phyloP scores from a whole-genome alignment of 805 yeast genomes.

The Yamadazyma endophytica region DNA sequence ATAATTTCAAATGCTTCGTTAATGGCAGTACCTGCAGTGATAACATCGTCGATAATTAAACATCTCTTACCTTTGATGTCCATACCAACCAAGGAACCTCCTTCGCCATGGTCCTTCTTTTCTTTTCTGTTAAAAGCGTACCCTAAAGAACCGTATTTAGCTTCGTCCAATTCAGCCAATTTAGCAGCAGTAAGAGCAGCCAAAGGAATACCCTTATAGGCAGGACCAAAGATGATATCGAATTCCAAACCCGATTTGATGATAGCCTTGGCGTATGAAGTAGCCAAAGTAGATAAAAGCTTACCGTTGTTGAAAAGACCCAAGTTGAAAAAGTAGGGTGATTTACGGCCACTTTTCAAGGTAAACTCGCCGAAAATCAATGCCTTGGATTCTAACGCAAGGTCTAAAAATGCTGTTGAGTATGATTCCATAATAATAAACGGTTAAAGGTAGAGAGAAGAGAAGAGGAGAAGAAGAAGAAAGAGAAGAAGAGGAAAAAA shows the following conservation, averaged over 20 bases:
- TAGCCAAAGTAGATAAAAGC: constrained; percentile 73
- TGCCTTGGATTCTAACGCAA: constrained; percentile 79
- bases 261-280: constrained; percentile 86
- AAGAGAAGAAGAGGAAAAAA: constrained; percentile 5
- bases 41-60: constrained; percentile 91
- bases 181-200: constrained; percentile 92
- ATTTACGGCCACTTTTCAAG: constrained; percentile 83
- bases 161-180: constrained; percentile 85
- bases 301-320: constrained; percentile 86
- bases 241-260: constrained; percentile 77
- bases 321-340: constrained; percentile 95
- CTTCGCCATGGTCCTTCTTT: constrained; percentile 97
- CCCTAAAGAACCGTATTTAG: constrained; percentile 65
- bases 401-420: constrained; percentile 68
- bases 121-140: constrained; percentile 97
- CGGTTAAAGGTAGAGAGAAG: background rate
- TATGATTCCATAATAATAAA: constrained; percentile 37
- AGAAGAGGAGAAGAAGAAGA: constrained; percentile 4
- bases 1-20: constrained; percentile 89
- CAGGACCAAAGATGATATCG: constrained; percentile 94
- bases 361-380: constrained; percentile 86
- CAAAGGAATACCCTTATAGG: constrained; percentile 94
- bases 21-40: constrained; percentile 98
- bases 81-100: constrained; percentile 91
- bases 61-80: constrained; percentile 66